These are phyloP conservation scores for Fusarium euwallaceae DNA, from an alignment of 2,329 filamentous ascomycete species.

Conservation along the genomic window DNA sequence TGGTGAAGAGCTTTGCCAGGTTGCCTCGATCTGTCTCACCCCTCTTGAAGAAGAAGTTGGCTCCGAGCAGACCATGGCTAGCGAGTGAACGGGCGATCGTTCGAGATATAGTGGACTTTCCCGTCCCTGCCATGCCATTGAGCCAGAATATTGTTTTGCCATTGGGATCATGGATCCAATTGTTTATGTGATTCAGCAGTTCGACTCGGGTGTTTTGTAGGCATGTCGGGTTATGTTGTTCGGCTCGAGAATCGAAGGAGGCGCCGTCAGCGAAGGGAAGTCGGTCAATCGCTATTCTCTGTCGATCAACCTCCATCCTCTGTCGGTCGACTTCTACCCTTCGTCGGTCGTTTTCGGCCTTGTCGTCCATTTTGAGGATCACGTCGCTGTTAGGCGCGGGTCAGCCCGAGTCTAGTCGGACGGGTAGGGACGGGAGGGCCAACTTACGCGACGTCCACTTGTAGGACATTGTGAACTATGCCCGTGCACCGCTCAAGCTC, in stretches of 20 bases:
- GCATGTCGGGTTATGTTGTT: slow-evolving; percentile 52
- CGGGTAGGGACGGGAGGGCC: background rate
- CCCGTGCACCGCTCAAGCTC: background rate
- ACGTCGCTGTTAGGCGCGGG: background rate
- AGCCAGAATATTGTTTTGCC: slow-evolving; percentile 11
- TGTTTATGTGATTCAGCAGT: slow-evolving; percentile 42
- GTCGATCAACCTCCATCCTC: background rate
- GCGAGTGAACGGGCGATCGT: background rate
- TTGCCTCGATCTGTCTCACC: background rate
- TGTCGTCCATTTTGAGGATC: slow-evolving; percentile 1
- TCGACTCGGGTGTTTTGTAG: slow-evolving; percentile 48
- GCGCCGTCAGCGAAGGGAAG: slow-evolving; percentile 43
- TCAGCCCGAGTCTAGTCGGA: background rate
- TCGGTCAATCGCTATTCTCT: background rate
- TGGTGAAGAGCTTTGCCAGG: background rate
- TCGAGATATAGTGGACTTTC: slow-evolving; percentile 5
- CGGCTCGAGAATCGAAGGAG: slow-evolving; percentile 52
- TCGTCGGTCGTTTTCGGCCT: background rate
- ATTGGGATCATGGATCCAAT: background rate
- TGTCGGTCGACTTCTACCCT: background rate
- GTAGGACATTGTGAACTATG: background rate
- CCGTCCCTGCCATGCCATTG: background rate
- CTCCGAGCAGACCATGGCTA: background rate
- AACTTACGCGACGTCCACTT: background rate
- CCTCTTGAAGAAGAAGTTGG: background rate